A percentile compares a stretch with the other conserved stretches of the same genome.
Conservation (phyloP, 2,329 filamentous ascomycete species). For the Aschersonia sp. region DNA sequence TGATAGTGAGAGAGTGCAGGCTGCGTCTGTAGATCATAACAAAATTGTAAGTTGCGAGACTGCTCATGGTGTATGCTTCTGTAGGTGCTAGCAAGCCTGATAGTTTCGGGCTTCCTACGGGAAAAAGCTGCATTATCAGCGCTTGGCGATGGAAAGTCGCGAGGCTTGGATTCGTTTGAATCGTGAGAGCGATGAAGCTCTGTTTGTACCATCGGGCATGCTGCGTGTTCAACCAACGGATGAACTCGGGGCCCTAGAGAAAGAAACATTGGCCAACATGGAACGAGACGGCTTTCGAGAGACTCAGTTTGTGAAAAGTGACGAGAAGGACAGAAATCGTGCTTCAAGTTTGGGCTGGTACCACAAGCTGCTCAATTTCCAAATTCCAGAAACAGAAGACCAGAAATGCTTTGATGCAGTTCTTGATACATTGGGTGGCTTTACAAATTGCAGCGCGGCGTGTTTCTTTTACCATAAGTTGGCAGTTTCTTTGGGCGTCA, state of each 20-base stretch:
- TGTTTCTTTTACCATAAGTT: conserved; percentile 8
- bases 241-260: conserved; percentile 8
- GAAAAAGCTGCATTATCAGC: conserved; percentile 11
- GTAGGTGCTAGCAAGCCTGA: background rate
- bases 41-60: conserved; percentile 8
- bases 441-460: conserved; percentile 9
- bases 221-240: conserved; percentile 11
- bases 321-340: conserved; percentile 6
- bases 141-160: conserved; percentile 11
- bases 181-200: conserved; percentile 1
- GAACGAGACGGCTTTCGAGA: conserved; percentile 10
- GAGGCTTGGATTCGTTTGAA: conserved; percentile 9
- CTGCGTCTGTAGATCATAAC: conserved; percentile 12
- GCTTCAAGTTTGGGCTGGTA: conserved; percentile 8
- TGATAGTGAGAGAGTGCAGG: conserved; percentile 5
- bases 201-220: conserved; percentile 11
- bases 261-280: conserved; percentile 11
- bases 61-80: background rate
- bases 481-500: conserved; percentile 11
- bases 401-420: conserved; percentile 9
- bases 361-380: conserved; percentile 10
- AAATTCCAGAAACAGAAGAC: conserved; percentile 6
- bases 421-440: conserved; percentile 10
- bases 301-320: conserved; percentile 11
- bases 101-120: conserved; percentile 13